phyloP scores from a whole-genome alignment of 1,284 basidiomycete species.

The Ceratobasidium sp. region DNA sequence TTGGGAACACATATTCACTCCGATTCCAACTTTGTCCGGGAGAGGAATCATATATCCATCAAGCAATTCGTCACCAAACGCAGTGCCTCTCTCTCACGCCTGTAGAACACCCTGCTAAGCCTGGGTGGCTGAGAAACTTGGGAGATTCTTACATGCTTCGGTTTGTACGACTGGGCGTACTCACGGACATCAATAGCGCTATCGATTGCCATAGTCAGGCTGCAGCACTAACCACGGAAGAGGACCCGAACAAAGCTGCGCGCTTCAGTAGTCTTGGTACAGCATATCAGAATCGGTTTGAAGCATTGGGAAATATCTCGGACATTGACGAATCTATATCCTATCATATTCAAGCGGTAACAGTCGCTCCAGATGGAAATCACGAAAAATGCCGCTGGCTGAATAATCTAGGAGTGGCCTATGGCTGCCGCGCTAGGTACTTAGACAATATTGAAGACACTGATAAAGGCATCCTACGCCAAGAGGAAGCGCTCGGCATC shows the following conservation, averaged over 20 bases:
- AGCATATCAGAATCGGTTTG: neutral
- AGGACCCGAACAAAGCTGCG: neutral
- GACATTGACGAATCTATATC: constrained; percentile 15
- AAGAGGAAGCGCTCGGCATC: neutral
- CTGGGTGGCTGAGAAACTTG: constrained; percentile 5
- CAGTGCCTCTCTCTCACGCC: neutral
- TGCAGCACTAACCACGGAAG: neutral
- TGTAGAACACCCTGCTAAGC: constrained; percentile 1
- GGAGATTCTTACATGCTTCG: neutral
- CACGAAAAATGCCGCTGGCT: neutral
- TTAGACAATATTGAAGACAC: neutral
- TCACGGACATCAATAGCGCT: neutral
- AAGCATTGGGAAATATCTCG: neutral
- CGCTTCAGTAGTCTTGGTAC: constrained; percentile 5
- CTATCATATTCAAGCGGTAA: neutral
- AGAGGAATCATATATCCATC: neutral
- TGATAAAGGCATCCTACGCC: neutral
- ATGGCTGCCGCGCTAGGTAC: neutral
- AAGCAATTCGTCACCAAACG: neutral
- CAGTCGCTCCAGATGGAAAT: neutral
- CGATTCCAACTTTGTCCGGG: neutral
- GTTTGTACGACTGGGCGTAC: neutral
- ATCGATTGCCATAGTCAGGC: neutral
- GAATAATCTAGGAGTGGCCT: constrained; percentile 3
- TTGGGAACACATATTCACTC: neutral